Evolutionary conservation across 441 rosid genomes (phyloP).

Genomic region (Pelargonium fulgidum): DNA sequence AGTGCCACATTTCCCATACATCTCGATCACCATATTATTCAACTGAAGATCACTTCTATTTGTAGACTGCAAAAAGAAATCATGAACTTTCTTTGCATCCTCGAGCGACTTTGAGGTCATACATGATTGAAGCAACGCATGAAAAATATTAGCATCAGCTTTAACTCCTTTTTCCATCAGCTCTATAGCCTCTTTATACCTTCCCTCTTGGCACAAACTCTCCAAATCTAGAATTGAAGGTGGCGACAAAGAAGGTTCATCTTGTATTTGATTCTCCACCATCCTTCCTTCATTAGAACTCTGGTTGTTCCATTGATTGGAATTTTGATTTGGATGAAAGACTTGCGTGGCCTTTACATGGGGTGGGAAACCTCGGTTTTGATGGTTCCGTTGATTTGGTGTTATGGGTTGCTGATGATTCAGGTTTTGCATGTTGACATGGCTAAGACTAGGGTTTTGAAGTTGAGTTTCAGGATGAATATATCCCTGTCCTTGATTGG

Average conservation of each 20-base stretch:
- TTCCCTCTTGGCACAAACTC: slow-evolving; percentile 50
- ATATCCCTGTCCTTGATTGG: slow-evolving; percentile 1
- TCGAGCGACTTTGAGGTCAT: slow-evolving; percentile 46
- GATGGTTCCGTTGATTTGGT: background rate
- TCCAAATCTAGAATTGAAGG: slow-evolving; percentile 46
- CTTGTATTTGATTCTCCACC: slow-evolving; percentile 8
- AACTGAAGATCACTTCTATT: slow-evolving; percentile 54
- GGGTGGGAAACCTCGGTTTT: background rate
- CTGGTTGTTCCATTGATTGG: slow-evolving; percentile 23
- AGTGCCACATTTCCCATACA: slow-evolving; percentile 64
- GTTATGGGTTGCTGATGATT: background rate
- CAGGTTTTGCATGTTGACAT: background rate
- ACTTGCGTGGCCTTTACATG: slow-evolving; percentile 3
- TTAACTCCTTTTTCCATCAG: slow-evolving; percentile 65
- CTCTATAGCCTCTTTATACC: slow-evolving; percentile 63
- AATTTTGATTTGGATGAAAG: slow-evolving; percentile 1
- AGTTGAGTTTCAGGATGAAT: background rate
- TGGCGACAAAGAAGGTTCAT: slow-evolving; percentile 13
- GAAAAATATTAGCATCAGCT: slow-evolving; percentile 55
- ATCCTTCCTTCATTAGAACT: slow-evolving; percentile 6
- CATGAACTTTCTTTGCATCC: slow-evolving; percentile 80
- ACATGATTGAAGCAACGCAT: slow-evolving; percentile 45
- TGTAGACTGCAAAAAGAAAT: slow-evolving; percentile 61
- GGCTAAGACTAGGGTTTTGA: background rate
- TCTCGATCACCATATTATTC: slow-evolving; percentile 57